Evolutionary conservation across 2,329 filamentous ascomycete genomes (phyloP).

Genomic region (Botrytis paeoniae): DNA sequence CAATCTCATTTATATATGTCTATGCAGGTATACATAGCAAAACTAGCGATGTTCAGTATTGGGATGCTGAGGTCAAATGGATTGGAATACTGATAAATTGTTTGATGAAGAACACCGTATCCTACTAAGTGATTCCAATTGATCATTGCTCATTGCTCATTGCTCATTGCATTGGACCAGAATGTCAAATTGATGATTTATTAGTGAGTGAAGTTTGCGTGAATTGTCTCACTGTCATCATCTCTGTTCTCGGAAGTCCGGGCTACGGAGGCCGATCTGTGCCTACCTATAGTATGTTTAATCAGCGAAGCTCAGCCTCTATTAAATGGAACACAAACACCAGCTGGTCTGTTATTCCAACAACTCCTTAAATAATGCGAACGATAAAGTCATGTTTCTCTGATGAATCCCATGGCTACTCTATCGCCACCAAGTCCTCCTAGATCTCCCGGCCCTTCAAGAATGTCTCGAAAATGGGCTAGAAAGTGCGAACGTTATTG

Average conservation of each 20-base stretch:
- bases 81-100: not conserved
- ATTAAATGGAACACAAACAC: conserved; percentile 3
- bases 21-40: not conserved
- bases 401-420: conserved; percentile 29
- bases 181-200: not conserved
- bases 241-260: not conserved
- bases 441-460: conserved; percentile 39
- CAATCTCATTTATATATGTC: not conserved
- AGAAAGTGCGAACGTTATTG: conserved; percentile 78
- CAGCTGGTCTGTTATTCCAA: not conserved
- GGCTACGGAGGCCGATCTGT: conserved; percentile 1
- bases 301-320: conserved; percentile 1
- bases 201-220: not conserved
- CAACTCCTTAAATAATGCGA: conserved; percentile 14
- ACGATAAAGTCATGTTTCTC: conserved; percentile 6
- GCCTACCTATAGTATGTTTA: not conserved
- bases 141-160: not conserved
- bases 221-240: not conserved
- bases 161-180: not conserved
- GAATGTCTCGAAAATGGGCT: conserved; percentile 58
- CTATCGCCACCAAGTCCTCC: conserved; percentile 33
- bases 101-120: not conserved
- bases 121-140: not conserved
- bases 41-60: not conserved
- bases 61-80: not conserved